Evolutionary conservation across 495 filamentous ascomycete genomes (phyloP).

Genomic region (Sphaerosporella brunnea): DNA sequence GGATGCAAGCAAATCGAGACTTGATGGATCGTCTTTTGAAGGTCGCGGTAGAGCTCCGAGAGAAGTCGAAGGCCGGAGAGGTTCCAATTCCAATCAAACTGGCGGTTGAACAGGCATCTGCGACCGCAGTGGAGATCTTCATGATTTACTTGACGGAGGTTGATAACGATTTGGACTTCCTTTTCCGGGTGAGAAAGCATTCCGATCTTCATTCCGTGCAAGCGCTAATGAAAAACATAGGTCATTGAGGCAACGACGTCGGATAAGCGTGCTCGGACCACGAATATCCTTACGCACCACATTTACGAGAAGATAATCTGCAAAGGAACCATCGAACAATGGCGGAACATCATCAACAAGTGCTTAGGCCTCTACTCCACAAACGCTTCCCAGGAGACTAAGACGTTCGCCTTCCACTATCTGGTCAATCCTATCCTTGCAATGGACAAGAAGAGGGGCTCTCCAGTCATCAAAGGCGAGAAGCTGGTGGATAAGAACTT

Average conservation of each 20-base stretch:
- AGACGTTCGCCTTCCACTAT: constrained; percentile 80
- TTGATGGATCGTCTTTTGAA: constrained; percentile 50
- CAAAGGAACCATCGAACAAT: constrained; percentile 73
- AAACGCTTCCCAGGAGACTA: constrained; percentile 62
- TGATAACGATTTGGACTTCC: constrained; percentile 62
- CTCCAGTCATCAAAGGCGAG: constrained; percentile 38
- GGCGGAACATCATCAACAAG: constrained; percentile 63
- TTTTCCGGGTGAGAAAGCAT: constrained; percentile 41
- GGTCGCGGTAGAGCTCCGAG: constrained; percentile 55
- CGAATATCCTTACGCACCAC: constrained; percentile 56
- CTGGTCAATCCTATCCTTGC: constrained; percentile 92
- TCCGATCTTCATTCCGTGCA: constrained; percentile 1
- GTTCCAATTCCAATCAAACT: constrained; percentile 57
- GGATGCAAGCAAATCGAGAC: constrained; percentile 61
- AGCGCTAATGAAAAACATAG: constrained; percentile 9
- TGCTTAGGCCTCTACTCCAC: constrained; percentile 78
- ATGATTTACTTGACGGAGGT: constrained; percentile 57
- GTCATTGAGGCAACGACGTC: constrained; percentile 70
- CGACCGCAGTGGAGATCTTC: constrained; percentile 75
- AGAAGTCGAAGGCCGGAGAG: constrained; percentile 46
- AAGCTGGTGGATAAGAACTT: constrained; percentile 73
- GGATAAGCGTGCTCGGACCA: constrained; percentile 54
- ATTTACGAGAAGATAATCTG: constrained; percentile 74
- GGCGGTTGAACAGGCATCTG: constrained; percentile 72
- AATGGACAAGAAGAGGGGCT: constrained; percentile 56